Conservation (phyloP, 2,329 filamentous ascomycete species). For the Fusarium haematococcum region DNA sequence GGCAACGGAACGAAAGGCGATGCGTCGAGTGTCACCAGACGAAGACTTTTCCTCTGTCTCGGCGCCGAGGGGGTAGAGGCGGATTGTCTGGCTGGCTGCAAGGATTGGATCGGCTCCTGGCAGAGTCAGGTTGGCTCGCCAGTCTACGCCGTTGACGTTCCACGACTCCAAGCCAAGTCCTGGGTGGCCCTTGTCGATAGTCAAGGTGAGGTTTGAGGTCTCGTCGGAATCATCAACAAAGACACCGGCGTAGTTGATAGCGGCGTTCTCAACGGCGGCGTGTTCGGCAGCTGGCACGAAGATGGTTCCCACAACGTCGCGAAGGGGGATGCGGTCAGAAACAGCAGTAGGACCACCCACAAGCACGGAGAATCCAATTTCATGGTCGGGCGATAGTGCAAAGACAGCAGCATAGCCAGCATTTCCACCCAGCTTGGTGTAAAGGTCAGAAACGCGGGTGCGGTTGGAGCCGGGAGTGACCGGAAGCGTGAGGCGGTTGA, state of each 20-base stretch:
- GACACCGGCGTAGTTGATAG: background rate
- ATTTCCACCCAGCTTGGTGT: constrained; percentile 42
- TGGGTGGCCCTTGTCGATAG: constrained; percentile 10
- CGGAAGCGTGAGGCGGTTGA: constrained; percentile 25
- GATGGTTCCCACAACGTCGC: background rate
- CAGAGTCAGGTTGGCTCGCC: background rate
- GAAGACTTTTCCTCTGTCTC: background rate
- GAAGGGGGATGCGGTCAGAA: background rate
- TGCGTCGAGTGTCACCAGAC: too few species aligned
- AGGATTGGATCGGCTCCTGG: background rate
- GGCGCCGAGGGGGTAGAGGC: background rate
- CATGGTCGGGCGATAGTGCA: constrained; percentile 48
- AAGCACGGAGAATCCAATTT: constrained; percentile 32
- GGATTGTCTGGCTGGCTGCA: background rate
- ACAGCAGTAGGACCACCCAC: background rate
- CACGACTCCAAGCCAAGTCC: constrained; percentile 13
- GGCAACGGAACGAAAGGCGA: background rate
- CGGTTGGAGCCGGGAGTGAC: constrained; percentile 21
- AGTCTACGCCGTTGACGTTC: constrained; percentile 4
- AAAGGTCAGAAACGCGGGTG: constrained; percentile 46
- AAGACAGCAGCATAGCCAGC: constrained; percentile 44
- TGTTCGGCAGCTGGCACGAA: constrained; percentile 1
- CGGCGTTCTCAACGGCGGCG: background rate
- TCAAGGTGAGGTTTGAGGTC: constrained; percentile 17
- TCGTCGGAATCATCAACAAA: background rate